A percentile compares a stretch with the other conserved stretches of the same genome.
Evolutionary conservation across 2,329 filamentous ascomycete species (phyloP).

Genomic region (Metarhizium anisopliae): DNA sequence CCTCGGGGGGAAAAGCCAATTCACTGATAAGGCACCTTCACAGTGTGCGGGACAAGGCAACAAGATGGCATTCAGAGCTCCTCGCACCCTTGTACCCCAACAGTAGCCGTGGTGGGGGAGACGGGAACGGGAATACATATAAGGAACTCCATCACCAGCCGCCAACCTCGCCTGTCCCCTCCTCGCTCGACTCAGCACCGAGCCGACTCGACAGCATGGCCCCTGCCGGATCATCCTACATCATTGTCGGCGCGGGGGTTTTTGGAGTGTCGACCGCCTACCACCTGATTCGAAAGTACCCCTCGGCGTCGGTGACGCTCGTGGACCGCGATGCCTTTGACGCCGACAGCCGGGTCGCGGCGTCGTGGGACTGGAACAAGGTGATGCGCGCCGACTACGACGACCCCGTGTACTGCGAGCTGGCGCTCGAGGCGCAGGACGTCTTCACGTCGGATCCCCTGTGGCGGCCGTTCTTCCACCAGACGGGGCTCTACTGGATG

Average conservation of each 20-base stretch:
- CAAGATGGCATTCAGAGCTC: neutral
- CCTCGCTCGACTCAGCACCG: neutral
- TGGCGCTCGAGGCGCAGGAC: slow-evolving; percentile 58
- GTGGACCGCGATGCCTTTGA: slow-evolving; percentile 47
- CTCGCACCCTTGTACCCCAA: neutral
- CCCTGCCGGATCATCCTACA: slow-evolving; percentile 25
- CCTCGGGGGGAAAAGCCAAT: neutral
- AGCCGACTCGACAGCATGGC: slow-evolving; percentile 11
- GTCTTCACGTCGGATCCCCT: slow-evolving; percentile 49
- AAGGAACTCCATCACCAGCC: neutral
- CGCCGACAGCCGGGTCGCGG: slow-evolving; percentile 40
- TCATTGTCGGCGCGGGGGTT: slow-evolving; percentile 57
- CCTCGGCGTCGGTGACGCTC: slow-evolving; percentile 42
- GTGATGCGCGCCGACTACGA: slow-evolving; percentile 62
- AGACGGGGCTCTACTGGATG: slow-evolving; percentile 50
- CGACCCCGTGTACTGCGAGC: slow-evolving; percentile 51
- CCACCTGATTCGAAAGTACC: slow-evolving; percentile 44
- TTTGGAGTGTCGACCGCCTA: slow-evolving; percentile 60
- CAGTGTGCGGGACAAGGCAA: neutral
- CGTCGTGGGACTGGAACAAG: slow-evolving; percentile 68
- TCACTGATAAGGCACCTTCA: neutral
- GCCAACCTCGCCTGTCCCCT: neutral
- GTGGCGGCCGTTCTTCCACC: slow-evolving; percentile 47
- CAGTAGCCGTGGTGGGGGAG: neutral
- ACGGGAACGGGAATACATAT: neutral